Evolutionary conservation across 1,284 basidiomycete species (phyloP), one percentile per base, ranked within the genome.

Genomic region (Cutaneotrichosporon sp.): DNA sequence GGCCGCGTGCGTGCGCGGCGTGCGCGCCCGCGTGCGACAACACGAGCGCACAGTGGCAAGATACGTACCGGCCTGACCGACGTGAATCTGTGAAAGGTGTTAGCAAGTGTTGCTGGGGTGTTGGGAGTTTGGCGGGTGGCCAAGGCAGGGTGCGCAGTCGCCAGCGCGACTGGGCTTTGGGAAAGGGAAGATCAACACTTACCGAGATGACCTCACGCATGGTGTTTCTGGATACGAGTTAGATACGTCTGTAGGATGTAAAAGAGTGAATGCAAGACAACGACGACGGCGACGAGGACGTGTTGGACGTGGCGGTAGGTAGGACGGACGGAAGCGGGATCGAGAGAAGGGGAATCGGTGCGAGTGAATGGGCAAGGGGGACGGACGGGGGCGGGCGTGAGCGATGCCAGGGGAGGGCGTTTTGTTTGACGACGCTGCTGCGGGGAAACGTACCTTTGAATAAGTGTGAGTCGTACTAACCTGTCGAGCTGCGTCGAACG

Each of bases 161-260:
- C n/a, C n/a, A n/a, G n/a, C n/a, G n/a, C n/a, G n/a, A n/a, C n/a
- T n/a, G n/a, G n/a, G n/a, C n/a, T n/a, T n/a, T n/a, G n/a, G n/a
- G n/a, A n/a, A n/a, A n/a, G n/a, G n/a, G n/a, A n/a, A n/a, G n/a
- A n/a, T n/a, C n/a, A 22, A 43, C 17, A 69, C 70, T 65, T 45
- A 74, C 72, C 39, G 71, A 73, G 62, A 74, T 73, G 56, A 74
- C 73, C 59, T 74, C 73, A 53, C 73, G 64, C 73, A 74, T 58
- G 36, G 46, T 55, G 47, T 40, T 54, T 49, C 41, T 44, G 37
- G 33, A 33, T 15, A 40, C 34, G 37, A 20, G 39, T 49, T 49
- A 49, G 47, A 42, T 39, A 10, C 17, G 13, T 46, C 18, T 46
- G 45, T n/a, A n/a, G 17, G 42, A 18, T 33, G 41, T 4, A 36